These are phyloP conservation scores for Lentinula lateritia DNA, from an alignment of 768 basidiomycete species.

Conservation along the genomic window DNA sequence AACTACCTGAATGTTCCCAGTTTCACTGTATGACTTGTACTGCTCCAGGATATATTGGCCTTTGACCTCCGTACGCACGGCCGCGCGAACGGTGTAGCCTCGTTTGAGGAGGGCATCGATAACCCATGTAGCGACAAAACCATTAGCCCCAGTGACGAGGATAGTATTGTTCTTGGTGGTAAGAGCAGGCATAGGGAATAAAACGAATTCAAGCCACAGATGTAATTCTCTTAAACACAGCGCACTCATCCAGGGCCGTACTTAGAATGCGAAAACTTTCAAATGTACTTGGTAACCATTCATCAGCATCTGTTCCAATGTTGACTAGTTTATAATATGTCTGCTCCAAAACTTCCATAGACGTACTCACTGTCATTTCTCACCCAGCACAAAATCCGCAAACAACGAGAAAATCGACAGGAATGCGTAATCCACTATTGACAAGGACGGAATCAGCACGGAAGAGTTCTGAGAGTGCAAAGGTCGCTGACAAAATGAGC, in stretches of 20 bases:
- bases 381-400: no score
- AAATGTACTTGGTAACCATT: no score
- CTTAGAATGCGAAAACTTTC: neutral
- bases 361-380: no score
- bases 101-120: slow-evolving; percentile 35
- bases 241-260: neutral
- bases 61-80: slow-evolving; percentile 46
- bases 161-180: slow-evolving; percentile 24
- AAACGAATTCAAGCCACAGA: neutral
- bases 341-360: no score
- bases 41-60: slow-evolving; percentile 41
- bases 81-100: slow-evolving; percentile 48
- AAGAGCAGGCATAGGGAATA: slow-evolving; percentile 25
- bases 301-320: no score
- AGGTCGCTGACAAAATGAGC: no score
- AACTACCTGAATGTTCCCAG: slow-evolving; percentile 43
- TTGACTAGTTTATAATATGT: no score
- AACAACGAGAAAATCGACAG: no score
- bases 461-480: no score
- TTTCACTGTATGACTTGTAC: slow-evolving; percentile 38
- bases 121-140: slow-evolving; percentile 32
- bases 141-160: slow-evolving; percentile 39
- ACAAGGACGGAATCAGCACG: no score
- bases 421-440: no score
- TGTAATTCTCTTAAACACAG: neutral